Conservation (phyloP, 495 filamentous ascomycete species). For the Aspergillus cavernicola region DNA sequence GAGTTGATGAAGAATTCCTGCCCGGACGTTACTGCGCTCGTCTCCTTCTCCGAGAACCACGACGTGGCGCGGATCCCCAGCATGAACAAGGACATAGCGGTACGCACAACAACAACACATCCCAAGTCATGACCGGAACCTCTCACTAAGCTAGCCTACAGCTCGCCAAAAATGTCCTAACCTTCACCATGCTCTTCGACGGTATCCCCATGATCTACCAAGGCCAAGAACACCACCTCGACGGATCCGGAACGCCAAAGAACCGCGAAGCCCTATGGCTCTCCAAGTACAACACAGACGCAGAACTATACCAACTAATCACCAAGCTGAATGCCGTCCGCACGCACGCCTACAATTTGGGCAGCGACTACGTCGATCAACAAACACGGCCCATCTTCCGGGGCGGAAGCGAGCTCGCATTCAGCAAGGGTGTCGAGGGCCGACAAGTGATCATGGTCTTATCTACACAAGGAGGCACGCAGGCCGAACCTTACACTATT, state of each 20-base stretch:
- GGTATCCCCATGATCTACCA: constrained; percentile 55
- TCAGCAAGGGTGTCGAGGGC: constrained; percentile 53
- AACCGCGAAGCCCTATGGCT: constrained; percentile 70
- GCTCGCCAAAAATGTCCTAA: constrained; percentile 58
- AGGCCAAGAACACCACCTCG: constrained; percentile 65
- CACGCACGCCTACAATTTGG: constrained; percentile 47
- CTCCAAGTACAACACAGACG: constrained; percentile 53
- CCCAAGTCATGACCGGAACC: not conserved
- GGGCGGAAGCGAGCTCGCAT: constrained; percentile 46
- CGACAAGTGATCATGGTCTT: constrained; percentile 51
- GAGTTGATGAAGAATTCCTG: constrained; percentile 24
- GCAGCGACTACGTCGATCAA: constrained; percentile 44
- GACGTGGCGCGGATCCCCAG: constrained; percentile 57
- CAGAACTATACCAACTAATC: constrained; percentile 55
- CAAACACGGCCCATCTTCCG: constrained; percentile 47
- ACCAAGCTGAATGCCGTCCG: constrained; percentile 55
- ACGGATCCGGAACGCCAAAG: constrained; percentile 50
- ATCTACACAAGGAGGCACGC: constrained; percentile 52
- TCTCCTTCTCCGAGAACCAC: constrained; percentile 69
- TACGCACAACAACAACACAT: not conserved
- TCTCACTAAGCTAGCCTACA: constrained; percentile 15
- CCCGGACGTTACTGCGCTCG: constrained; percentile 49
- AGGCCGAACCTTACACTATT: constrained; percentile 36
- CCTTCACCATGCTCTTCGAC: constrained; percentile 61
- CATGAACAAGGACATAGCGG: constrained; percentile 4